Evolutionary conservation across 345 rosid species (phyloP).

Genomic region (Angophora floribunda): DNA sequence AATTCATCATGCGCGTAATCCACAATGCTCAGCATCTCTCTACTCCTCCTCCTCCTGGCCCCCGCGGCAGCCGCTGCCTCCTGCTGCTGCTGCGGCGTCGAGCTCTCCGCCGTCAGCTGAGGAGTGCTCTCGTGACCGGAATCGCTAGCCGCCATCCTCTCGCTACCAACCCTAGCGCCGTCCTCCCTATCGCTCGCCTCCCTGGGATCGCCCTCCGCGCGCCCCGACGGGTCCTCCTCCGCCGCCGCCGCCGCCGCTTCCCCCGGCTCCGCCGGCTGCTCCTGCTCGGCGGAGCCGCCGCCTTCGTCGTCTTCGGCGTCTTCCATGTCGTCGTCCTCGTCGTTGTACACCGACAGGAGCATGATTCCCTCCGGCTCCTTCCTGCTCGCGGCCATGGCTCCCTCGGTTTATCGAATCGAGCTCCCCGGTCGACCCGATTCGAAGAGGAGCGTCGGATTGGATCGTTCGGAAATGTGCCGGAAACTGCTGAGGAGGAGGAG

Average conservation of each 20-base stretch:
- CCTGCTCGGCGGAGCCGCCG: not conserved
- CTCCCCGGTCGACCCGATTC: not conserved
- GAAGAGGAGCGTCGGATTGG: not conserved
- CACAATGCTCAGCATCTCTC: slow-evolving; percentile 41
- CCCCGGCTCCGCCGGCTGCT: not conserved
- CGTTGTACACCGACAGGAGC: slow-evolving; percentile 72
- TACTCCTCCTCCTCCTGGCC: slow-evolving; percentile 7
- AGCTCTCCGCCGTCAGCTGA: not conserved
- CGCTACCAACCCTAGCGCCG: slow-evolving; percentile 10
- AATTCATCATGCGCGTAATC: slow-evolving; percentile 65
- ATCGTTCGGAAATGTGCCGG: too few species aligned
- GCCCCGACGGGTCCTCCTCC: slow-evolving; percentile 9
- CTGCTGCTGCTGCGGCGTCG: not conserved
- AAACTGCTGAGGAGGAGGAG: not conserved
- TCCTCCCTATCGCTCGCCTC: slow-evolving; percentile 25
- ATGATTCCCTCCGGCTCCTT: slow-evolving; percentile 78
- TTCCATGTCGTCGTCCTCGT: slow-evolving; percentile 87
- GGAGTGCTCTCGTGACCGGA: not conserved
- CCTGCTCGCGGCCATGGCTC: slow-evolving; percentile 45
- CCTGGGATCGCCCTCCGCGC: slow-evolving; percentile 12
- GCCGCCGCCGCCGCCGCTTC: not conserved
- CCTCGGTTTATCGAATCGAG: not conserved
- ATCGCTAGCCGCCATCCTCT: slow-evolving; percentile 2
- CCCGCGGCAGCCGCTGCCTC: slow-evolving; percentile 1
- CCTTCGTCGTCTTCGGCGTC: slow-evolving; percentile 23